A percentile compares a stretch with the other conserved stretches of the same genome.
Conservation (phyloP, 164 flowering plant species). For the Aristolochia californica region DNA sequence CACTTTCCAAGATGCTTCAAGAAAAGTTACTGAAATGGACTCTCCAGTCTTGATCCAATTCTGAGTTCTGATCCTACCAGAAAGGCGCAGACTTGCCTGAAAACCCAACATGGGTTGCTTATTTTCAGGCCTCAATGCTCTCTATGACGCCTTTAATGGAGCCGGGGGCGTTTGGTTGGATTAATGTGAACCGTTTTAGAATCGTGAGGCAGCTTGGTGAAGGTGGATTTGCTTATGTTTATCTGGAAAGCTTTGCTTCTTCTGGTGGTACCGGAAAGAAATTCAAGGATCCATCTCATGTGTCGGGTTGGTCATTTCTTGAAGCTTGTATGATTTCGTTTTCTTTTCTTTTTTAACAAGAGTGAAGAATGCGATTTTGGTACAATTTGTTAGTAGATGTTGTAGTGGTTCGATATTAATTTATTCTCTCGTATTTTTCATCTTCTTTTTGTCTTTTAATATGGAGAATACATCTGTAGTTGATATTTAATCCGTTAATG, state of each 20-base stretch:
- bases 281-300: conserved; percentile 64
- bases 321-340: not conserved
- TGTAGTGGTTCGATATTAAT: too few relatives aligned
- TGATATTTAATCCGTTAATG: too few relatives aligned
- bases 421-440: too few relatives aligned
- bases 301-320: conserved; percentile 42
- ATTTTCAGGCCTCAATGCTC: conserved; percentile 89
- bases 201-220: conserved; percentile 87
- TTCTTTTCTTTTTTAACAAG: too few relatives aligned
- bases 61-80: not conserved
- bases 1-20: too few relatives aligned
- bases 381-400: too few relatives aligned
- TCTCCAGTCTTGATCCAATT: not conserved
- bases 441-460: too few relatives aligned
- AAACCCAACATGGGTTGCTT: conserved; percentile 62
- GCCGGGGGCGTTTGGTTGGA: conserved; percentile 98
- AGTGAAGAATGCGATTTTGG: too few relatives aligned
- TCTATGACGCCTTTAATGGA: conserved; percentile 79
- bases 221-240: conserved; percentile 89
- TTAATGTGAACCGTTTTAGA: conserved; percentile 89
- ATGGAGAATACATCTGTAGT: too few relatives aligned
- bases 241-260: conserved; percentile 37
- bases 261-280: conserved; percentile 37
- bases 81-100: not conserved
- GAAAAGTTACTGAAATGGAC: too few relatives aligned